Conservation (phyloP, 139 green algal genomes). For the Eudorina sp. region DNA sequence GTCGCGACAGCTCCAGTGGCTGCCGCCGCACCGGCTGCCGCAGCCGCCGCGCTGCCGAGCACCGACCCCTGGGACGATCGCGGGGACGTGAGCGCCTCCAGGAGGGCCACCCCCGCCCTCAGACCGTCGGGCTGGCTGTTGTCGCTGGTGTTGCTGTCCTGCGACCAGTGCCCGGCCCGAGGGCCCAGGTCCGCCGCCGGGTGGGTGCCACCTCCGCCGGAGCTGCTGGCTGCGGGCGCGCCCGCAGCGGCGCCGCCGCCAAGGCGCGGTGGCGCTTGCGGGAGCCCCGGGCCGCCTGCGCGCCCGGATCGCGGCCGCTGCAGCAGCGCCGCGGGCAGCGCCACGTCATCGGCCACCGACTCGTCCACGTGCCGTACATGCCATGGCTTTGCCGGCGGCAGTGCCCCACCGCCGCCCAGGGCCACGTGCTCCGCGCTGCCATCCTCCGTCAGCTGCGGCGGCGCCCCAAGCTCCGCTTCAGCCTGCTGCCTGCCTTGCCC, state of each 20-base stretch:
- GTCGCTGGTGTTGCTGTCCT: neutral
- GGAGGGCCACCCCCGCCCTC: neutral
- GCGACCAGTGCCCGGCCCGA: neutral
- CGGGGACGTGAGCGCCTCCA: conserved; percentile 20
- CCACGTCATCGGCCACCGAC: neutral
- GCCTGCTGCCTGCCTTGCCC: no score
- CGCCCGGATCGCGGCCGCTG: neutral
- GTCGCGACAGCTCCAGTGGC: neutral
- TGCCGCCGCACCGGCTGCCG: neutral
- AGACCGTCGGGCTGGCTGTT: neutral
- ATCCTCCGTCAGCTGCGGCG: neutral
- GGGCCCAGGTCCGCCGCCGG: no score
- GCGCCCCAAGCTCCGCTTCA: neutral
- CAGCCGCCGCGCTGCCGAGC: neutral
- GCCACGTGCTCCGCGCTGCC: neutral
- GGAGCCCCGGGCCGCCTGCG: neutral
- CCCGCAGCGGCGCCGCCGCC: neutral
- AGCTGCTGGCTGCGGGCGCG: neutral
- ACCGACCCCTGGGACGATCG: conserved; percentile 16
- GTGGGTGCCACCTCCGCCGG: neutral
- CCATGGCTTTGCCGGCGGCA: conserved; percentile 34
- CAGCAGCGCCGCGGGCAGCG: neutral
- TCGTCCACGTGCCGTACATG: conserved; percentile 6
- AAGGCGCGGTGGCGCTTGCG: no score
- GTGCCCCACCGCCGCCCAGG: neutral